Evolutionary conservation across 495 filamentous ascomycete genomes (phyloP).

Genomic region (Lineolata rhizophorae): DNA sequence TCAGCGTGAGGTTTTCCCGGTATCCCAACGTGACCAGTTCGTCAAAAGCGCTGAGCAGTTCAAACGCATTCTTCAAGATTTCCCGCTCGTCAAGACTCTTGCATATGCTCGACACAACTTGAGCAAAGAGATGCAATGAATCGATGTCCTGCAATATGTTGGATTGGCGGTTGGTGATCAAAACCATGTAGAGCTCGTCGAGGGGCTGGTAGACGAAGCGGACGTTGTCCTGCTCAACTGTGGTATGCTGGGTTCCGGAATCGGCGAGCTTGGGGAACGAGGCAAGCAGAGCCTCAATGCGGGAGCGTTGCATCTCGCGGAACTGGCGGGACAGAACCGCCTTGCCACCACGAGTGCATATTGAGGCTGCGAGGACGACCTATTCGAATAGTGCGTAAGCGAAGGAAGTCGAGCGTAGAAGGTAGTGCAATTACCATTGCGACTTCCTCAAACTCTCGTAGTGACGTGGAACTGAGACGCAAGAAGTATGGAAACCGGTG

Average conservation of each 20-base stretch:
- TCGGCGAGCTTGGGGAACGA: slow-evolving; percentile 94
- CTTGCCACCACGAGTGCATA: slow-evolving; percentile 95
- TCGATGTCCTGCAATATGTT: slow-evolving; percentile 99
- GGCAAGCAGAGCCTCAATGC: slow-evolving; percentile 87
- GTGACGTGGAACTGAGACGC: too few relatives aligned
- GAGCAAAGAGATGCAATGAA: slow-evolving; percentile 87
- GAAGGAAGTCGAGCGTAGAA: slow-evolving; percentile 1
- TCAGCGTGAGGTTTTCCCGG: slow-evolving; percentile 79
- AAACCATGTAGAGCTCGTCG: slow-evolving; percentile 96
- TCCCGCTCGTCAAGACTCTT: slow-evolving; percentile 89
- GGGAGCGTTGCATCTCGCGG: slow-evolving; percentile 81
- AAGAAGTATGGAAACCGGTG: too few relatives aligned
- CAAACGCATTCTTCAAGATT: slow-evolving; percentile 83
- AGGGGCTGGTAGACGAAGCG: slow-evolving; percentile 98
- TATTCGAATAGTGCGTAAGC: slow-evolving; percentile 20
- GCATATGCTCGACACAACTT: slow-evolving; percentile 90
- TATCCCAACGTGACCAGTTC: slow-evolving; percentile 90
- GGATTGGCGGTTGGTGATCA: slow-evolving; percentile 97
- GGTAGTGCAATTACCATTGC: not conserved
- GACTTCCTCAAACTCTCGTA: too few relatives aligned
- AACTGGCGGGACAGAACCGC: slow-evolving; percentile 93
- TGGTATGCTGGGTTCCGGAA: slow-evolving; percentile 87
- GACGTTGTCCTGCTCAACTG: slow-evolving; percentile 95
- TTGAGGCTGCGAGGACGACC: slow-evolving; percentile 97
- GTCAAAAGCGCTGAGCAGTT: slow-evolving; percentile 87